Evolutionary conservation across 2,329 filamentous ascomycete genomes (phyloP).

Genomic region (Nigrospora osmanthi): DNA sequence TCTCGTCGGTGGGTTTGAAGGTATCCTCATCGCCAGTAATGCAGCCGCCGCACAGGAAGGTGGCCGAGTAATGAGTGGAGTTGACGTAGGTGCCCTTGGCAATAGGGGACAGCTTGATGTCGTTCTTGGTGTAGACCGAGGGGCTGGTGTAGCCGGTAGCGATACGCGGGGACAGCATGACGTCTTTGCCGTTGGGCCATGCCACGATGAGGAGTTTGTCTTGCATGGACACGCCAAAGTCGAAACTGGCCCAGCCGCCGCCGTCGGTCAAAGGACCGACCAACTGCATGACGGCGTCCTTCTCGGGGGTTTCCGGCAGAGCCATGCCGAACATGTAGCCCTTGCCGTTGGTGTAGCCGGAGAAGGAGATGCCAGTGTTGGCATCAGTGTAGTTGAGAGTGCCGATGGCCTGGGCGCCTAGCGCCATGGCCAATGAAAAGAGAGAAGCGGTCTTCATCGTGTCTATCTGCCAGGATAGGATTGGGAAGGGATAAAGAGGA

Average conservation of each 20-base stretch:
- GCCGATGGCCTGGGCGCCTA: slow-evolving; percentile 9
- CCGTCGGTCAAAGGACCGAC: slow-evolving; percentile 31
- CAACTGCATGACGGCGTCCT: slow-evolving; percentile 48
- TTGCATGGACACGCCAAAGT: slow-evolving; percentile 37
- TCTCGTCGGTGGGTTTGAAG: slow-evolving; percentile 15
- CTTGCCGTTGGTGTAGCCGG: slow-evolving; percentile 22
- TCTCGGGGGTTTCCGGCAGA: slow-evolving; percentile 35
- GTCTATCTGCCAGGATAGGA: slow-evolving; percentile 5
- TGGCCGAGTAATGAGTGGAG: slow-evolving; percentile 43
- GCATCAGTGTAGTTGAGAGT: slow-evolving; percentile 27
- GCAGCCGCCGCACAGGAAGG: slow-evolving; percentile 42
- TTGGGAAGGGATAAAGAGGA: slow-evolving; percentile 9
- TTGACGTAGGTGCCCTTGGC: slow-evolving; percentile 44
- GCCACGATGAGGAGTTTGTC: slow-evolving; percentile 38
- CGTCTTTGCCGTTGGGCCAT: slow-evolving; percentile 37
- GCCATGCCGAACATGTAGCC: slow-evolving; percentile 42
- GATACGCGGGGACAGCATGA: slow-evolving; percentile 22
- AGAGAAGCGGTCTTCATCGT: slow-evolving; percentile 12
- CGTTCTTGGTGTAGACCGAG: slow-evolving; percentile 29
- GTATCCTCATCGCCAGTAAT: slow-evolving; percentile 24
- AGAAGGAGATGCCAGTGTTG: slow-evolving; percentile 37
- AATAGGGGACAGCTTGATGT: slow-evolving; percentile 33
- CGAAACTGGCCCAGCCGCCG: slow-evolving; percentile 40
- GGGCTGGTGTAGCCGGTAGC: slow-evolving; percentile 37
- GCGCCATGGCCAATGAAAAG: slow-evolving; percentile 12